Percentiles rank a stretch among this genome's conserved stretches.
Conservation (phyloP, 1,284 basidiomycete species). For the Trichosporon faecale region DNA sequence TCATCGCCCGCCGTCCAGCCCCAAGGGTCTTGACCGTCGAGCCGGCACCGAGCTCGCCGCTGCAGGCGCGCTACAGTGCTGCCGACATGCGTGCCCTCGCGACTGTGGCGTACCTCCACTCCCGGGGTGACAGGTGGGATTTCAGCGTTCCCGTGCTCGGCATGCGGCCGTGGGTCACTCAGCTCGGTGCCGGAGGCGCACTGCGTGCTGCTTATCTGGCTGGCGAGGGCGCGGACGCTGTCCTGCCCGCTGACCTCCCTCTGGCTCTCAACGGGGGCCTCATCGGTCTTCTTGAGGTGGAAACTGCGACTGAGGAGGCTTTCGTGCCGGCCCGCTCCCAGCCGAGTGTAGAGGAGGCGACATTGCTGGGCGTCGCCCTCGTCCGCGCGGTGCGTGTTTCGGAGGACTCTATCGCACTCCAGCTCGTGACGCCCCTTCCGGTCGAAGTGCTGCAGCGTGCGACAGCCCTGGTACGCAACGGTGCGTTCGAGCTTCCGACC, state of each 20-base stretch:
- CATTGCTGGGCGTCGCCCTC: constrained; percentile 67
- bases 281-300: constrained; percentile 63
- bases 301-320: constrained; percentile 33
- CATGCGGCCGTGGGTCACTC: constrained; percentile 65
- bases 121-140: constrained; percentile 60
- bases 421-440: constrained; percentile 72
- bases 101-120: constrained; percentile 77
- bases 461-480: constrained; percentile 66
- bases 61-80: constrained; percentile 60
- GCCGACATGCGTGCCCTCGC: constrained; percentile 71
- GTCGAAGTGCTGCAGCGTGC: constrained; percentile 52
- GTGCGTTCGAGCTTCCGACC: constrained; percentile 80
- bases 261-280: constrained; percentile 76
- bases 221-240: constrained; percentile 71
- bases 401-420: constrained; percentile 40
- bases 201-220: constrained; percentile 64
- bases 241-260: constrained; percentile 63
- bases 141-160: constrained; percentile 67
- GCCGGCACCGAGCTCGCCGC: constrained; percentile 42
- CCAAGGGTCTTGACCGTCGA: constrained; percentile 29
- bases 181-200: constrained; percentile 53
- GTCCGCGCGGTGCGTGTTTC: constrained; percentile 59
- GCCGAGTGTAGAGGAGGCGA: constrained; percentile 61
- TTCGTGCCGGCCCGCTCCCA: constrained; percentile 60
- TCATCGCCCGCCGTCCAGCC: neutral